Conservation (phyloP, 345 rosid genomes). For the Gossypium mustelinum region DNA sequence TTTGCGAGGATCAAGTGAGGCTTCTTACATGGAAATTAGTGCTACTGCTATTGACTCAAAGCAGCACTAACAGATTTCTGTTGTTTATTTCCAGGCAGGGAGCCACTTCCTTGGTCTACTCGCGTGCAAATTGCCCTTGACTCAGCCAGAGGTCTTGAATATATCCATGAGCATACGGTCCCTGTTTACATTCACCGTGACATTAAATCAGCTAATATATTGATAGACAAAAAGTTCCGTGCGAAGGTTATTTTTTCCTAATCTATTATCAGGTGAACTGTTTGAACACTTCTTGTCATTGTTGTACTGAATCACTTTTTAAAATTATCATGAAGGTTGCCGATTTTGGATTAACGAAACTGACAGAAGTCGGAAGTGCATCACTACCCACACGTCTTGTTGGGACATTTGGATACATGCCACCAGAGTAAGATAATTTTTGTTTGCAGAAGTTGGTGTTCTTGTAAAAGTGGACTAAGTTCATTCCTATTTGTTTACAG, state of each 20-base stretch:
- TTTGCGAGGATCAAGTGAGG: slow-evolving; percentile 80
- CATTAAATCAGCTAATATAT: slow-evolving; percentile 88
- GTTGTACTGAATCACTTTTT: slow-evolving; percentile 13
- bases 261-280: slow-evolving; percentile 4
- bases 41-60: slow-evolving; percentile 5
- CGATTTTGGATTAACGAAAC: slow-evolving; percentile 88
- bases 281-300: slow-evolving; percentile 9
- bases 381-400: slow-evolving; percentile 75
- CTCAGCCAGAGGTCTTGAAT: slow-evolving; percentile 97
- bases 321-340: slow-evolving; percentile 57
- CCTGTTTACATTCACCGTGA: slow-evolving; percentile 97
- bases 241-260: slow-evolving; percentile 47
- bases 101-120: slow-evolving; percentile 71
- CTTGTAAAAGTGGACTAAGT: background rate
- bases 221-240: slow-evolving; percentile 82
- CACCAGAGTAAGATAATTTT: slow-evolving; percentile 74
- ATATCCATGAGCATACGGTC: slow-evolving; percentile 94
- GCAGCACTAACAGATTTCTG: slow-evolving; percentile 13
- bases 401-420: slow-evolving; percentile 99
- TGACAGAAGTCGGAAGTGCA: slow-evolving; percentile 75
- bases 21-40: slow-evolving; percentile 3
- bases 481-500: slow-evolving; percentile 35
- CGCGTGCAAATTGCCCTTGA: slow-evolving; percentile 96
- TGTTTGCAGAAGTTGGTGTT: background rate
- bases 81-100: slow-evolving; percentile 49